Evolutionary conservation across 441 rosid species (phyloP).

Genomic region (Bocquillonia castaneifolia): DNA sequence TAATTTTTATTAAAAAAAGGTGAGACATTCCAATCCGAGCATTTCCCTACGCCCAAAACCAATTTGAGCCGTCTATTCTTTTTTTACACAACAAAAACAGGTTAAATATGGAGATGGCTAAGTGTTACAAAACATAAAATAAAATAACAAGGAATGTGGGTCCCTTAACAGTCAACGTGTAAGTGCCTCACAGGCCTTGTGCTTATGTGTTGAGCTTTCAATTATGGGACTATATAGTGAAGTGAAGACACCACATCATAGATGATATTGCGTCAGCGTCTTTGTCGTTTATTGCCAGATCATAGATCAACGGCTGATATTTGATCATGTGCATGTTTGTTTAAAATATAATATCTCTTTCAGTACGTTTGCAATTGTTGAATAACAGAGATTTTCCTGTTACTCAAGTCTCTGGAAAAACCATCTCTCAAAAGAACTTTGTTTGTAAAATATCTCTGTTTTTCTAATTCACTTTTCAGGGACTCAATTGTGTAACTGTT

Average conservation of each 20-base stretch:
- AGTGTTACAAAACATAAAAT: no score
- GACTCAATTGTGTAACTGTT: background rate
- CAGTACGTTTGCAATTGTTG: background rate
- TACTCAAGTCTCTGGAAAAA: no score
- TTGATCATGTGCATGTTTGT: background rate
- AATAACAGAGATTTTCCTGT: background rate
- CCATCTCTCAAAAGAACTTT: no score
- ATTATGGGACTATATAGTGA: background rate
- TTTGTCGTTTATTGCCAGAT: background rate
- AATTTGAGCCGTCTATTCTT: conserved; percentile 7
- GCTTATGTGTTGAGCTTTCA: background rate
- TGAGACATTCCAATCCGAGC: no score
- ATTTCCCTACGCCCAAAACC: background rate
- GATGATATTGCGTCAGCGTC: background rate
- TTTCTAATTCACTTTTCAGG: background rate
- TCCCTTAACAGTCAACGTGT: background rate
- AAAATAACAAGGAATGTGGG: background rate
- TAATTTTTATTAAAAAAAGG: no score
- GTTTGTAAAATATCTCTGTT: background rate
- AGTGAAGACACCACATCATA: background rate
- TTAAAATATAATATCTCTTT: no score
- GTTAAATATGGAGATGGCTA: no score
- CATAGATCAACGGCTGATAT: conserved; percentile 1
- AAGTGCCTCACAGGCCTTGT: background rate
- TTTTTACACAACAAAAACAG: no score